Evolutionary conservation across 306 rosid species (phyloP), one percentile per base, ranked within the genome.

Genomic region (Boehmeria nivea): DNA sequence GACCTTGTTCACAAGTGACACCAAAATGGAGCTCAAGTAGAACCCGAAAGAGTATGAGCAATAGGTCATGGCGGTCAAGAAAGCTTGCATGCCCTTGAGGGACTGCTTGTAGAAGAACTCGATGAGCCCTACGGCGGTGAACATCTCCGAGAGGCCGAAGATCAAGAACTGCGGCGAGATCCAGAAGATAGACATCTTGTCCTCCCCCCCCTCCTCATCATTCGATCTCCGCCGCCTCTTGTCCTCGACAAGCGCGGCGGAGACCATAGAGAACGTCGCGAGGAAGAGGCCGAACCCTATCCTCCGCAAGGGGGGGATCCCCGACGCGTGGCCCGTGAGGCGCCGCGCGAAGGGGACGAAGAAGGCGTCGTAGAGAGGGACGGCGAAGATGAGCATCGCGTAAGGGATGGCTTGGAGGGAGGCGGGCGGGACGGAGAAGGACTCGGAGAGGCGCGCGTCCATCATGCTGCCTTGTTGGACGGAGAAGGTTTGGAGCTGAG

Each of bases 401-500:
- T 93, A 93, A 15, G 99, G 99, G 50, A 93, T 87, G 57, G 95
- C 25, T 55, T 93, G 99, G 43, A 93, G 96, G 1, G 99, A 87
- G 6, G 99, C 99, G 0, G 99, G 95, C 5, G 99, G 99, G 62
- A 93, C 78, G 0, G 37, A 71, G 63, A 93, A 87, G 43, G 89
- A 81, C 51, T 76, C 61, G 8, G 82, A 78, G 33, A 93, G 71
- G 18, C 59, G 77, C 3, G 89, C 82, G 74, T 93, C 74, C 99
- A 93, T 93, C 22, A 81, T 50, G 23, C 78, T 75, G 16, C 99
- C 99, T 79, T 93, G 99, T 61, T 87, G 95, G 60, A 93, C 99
- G 9, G 99, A 87, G 79, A 93, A 93, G 14, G 99, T 93, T 51
- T 93, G 99, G 55, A 93, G 96, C 11, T 93, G 99, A 63, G 99